Conservation (phyloP, 305 asterid genomes). For the Nicotiana rustica region DNA sequence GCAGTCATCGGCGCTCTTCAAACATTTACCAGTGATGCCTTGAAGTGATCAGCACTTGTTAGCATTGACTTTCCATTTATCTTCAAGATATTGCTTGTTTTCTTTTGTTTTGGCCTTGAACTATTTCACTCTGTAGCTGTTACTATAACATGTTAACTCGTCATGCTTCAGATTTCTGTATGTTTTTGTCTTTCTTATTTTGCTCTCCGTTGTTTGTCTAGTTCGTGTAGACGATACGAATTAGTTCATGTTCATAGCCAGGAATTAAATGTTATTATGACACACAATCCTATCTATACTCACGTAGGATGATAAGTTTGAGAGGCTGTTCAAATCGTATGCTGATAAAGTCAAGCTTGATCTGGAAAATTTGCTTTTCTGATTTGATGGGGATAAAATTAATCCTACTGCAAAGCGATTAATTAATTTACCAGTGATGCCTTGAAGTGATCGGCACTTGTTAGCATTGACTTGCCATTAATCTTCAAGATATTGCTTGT, state of each 20-base stretch:
- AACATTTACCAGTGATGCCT: conserved; percentile 3
- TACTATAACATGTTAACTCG: conserved; percentile 19
- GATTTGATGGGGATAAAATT: conserved; percentile 86
- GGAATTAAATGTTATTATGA: conserved; percentile 24
- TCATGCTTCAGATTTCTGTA: conserved; percentile 26
- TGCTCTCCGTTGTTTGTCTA: conserved; percentile 21
- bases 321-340: conserved; percentile 74
- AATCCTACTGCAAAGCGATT: conserved; percentile 47
- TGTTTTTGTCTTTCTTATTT: conserved; percentile 23
- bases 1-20: conserved; percentile 30
- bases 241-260: neutral
- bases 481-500: neutral
- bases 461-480: conserved; percentile 13
- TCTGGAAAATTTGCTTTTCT: conserved; percentile 60
- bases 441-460: neutral
- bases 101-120: conserved; percentile 23
- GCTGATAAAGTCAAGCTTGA: conserved; percentile 73
- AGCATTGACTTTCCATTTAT: conserved; percentile 3
- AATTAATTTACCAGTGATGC: neutral
- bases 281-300: conserved; percentile 28
- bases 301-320: conserved; percentile 55
- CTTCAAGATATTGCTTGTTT: neutral
- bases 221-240: neutral
- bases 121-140: conserved; percentile 5
- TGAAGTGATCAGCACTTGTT: neutral